Percentiles rank a stretch among this genome's conserved stretches.
Conservation (phyloP, 257 asterid genomes). For the Salvia hispanica region DNA sequence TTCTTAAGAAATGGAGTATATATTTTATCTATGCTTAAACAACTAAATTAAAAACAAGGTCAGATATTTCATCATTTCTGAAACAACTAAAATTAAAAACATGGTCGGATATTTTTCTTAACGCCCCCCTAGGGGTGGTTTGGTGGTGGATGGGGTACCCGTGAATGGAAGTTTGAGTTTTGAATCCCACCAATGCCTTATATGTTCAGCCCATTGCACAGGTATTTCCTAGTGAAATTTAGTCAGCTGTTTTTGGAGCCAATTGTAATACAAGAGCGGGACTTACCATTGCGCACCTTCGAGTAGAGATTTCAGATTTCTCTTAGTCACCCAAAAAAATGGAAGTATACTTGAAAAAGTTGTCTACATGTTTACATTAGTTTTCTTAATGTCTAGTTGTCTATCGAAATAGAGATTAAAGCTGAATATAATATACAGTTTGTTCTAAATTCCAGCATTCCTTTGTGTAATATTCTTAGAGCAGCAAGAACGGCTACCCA, state of each 20-base stretch:
- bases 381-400: background rate
- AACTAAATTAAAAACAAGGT: background rate
- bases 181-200: background rate
- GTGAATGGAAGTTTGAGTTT: background rate
- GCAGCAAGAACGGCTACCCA: constrained; percentile 6
- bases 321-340: background rate
- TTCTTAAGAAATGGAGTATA: constrained; percentile 2
- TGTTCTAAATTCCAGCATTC: constrained; percentile 7
- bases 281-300: background rate
- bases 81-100: background rate
- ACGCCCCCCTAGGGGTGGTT: background rate
- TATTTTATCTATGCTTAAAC: background rate
- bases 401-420: background rate
- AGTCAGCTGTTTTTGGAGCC: background rate
- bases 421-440: background rate
- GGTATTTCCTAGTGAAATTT: background rate
- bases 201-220: background rate
- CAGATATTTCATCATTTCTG: background rate
- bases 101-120: background rate
- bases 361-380: background rate
- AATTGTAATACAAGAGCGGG: background rate
- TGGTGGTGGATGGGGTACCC: background rate
- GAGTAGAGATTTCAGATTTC: background rate
- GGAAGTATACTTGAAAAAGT: background rate
- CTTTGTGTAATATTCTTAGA: background rate